These are phyloP conservation scores for Alternaria gaisen DNA, from an alignment of 2,329 filamentous ascomycete genomes.

Conservation along the genomic window DNA sequence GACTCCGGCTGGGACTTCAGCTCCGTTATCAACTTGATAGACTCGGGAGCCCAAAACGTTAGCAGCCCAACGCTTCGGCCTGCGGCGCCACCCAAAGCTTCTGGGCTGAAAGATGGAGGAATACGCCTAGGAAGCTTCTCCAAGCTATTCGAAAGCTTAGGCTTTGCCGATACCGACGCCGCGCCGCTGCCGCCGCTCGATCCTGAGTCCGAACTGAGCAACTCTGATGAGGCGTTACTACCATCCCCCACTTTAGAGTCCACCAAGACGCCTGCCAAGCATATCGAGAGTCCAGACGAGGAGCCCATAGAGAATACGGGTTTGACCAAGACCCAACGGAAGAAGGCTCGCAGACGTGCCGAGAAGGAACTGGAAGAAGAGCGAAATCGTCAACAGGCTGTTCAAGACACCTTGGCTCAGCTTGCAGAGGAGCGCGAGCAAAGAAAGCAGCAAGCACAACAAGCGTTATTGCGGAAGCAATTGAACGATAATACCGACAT, in stretches of 20 bases:
- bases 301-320: conserved; percentile 5
- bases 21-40: conserved; percentile 55
- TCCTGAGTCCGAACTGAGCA: conserved; percentile 47
- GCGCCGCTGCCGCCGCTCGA: conserved; percentile 33
- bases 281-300: conserved; percentile 2
- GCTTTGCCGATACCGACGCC: conserved; percentile 39
- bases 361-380: conserved; percentile 30
- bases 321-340: conserved; percentile 39
- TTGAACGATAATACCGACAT: background rate
- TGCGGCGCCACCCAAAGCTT: conserved; percentile 14
- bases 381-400: conserved; percentile 17
- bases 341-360: conserved; percentile 36
- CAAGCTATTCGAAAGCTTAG: conserved; percentile 57
- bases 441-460: conserved; percentile 3
- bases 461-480: conserved; percentile 1
- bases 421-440: conserved; percentile 17
- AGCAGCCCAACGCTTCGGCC: conserved; percentile 30
- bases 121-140: conserved; percentile 56
- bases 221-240: conserved; percentile 54
- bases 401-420: conserved; percentile 18
- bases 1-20: conserved; percentile 58
- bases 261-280: background rate
- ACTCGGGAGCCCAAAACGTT: conserved; percentile 33
- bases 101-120: conserved; percentile 19
- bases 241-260: conserved; percentile 24